Base-by-base conservation (phyloP, 2,329 filamentous ascomycete genomes). In the Zasmidium cellare region DNA sequence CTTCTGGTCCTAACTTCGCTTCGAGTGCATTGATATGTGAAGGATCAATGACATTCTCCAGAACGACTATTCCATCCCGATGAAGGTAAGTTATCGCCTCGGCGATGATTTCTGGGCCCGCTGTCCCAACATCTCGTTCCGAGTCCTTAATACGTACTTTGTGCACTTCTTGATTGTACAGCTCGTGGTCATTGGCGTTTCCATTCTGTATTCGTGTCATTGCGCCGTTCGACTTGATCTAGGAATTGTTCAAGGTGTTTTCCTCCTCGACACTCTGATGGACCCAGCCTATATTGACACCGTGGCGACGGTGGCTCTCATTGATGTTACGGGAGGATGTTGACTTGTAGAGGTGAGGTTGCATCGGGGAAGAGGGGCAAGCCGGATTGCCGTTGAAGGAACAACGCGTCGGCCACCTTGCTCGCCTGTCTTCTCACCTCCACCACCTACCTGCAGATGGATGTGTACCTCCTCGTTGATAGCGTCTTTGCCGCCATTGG, bases 31-130 rank as follows among this genome's bases (percentile, higher is more conserved):
- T 67, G 35, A 75, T 64, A 57, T 74, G 72, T 6, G 52, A 47
- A 2, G 65, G 56, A 28, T 70, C 58, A 50, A 77, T 66, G 53
- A 71, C 74, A 59, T 77, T 76, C 25, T 72, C 63, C 41, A 77
- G 67, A 12, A 76, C 66, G 49, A 77, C 65, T 22, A 77, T 69
- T 35, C 75, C 63, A 38, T 65, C 63, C 1, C 60, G 63, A 46
- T 65, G 63, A 22, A 65, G 56, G 16, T 60, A 62, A 11, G 63
- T 60, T 9, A 65, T 20, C 7, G 59, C 63, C 56, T 64, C 61
- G 12, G 59, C 61, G 18, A 65, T 57, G 35, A 62, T n/a, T 41
- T 41, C 35, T 41, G 35, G 35, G 7, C 35, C 16, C n/a, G 35
- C 35, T 16, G 35, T 31, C 28, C 28, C 28, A 7, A 18, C 35